Conservation (phyloP, 306 rosid genomes). For the Pterocarpus santalinus region DNA sequence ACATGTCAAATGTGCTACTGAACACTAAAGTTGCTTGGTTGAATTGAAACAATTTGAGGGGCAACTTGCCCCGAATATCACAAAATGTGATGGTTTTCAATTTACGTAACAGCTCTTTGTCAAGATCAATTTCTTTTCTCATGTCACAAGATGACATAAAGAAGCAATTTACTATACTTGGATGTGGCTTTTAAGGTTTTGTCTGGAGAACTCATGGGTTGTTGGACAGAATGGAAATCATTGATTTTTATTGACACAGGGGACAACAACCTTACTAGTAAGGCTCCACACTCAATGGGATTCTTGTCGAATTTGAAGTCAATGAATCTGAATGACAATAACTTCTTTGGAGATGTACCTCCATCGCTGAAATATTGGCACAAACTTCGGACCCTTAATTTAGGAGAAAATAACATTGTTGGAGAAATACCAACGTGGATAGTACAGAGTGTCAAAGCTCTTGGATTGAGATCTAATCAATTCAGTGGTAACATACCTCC, state of each 20-base stretch:
- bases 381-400: background rate
- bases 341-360: background rate
- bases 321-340: conserved; percentile 9
- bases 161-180: background rate
- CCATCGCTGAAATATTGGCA: background rate
- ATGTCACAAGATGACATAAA: too few species aligned
- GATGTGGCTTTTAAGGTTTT: background rate
- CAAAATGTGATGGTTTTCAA: background rate
- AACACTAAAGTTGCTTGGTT: background rate
- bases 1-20: background rate
- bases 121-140: background rate
- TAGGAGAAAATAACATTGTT: background rate
- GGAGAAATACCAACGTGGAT: conserved; percentile 4
- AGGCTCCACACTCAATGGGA: background rate
- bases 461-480: conserved; percentile 16
- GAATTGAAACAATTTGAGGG: background rate
- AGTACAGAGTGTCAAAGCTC: background rate
- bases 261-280: background rate
- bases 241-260: background rate
- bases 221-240: background rate
- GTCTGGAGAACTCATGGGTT: background rate
- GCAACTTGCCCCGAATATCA: background rate
- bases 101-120: background rate
- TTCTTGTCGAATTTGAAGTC: background rate
- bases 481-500: conserved; percentile 6